phyloP scores from a whole-genome alignment of 1,139 yeast genomes.

The Barnettozyma hawaiiensis region DNA sequence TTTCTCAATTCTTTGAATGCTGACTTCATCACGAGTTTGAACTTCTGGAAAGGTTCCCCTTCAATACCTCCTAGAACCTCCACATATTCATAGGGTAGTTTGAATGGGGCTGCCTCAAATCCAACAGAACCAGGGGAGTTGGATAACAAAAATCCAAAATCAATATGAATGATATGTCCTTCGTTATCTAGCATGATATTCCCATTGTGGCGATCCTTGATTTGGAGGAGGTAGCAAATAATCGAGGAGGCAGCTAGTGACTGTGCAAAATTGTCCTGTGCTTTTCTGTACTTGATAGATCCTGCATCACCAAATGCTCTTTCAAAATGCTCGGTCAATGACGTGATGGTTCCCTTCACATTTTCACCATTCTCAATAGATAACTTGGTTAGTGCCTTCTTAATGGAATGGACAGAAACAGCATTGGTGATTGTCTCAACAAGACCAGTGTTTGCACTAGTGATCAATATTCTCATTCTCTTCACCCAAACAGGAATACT shows the following conservation, averaged over 20 bases:
- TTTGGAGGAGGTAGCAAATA: slow-evolving; percentile 81
- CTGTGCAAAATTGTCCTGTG: slow-evolving; percentile 76
- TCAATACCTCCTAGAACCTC: slow-evolving; percentile 79
- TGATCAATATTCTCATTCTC: slow-evolving; percentile 82
- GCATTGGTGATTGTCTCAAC: slow-evolving; percentile 97
- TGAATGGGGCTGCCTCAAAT: slow-evolving; percentile 96
- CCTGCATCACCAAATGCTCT: slow-evolving; percentile 63
- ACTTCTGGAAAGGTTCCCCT: slow-evolving; percentile 51
- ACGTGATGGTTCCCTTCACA: slow-evolving; percentile 61
- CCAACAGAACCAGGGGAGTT: slow-evolving; percentile 96
- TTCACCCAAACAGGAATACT: slow-evolving; percentile 82
- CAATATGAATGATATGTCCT: slow-evolving; percentile 93
- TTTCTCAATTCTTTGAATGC: slow-evolving; percentile 70
- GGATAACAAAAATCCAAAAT: slow-evolving; percentile 87
- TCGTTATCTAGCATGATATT: slow-evolving; percentile 90
- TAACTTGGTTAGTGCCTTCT: slow-evolving; percentile 79
- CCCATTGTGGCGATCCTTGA: slow-evolving; percentile 95
- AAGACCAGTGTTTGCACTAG: slow-evolving; percentile 84
- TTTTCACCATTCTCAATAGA: slow-evolving; percentile 62
- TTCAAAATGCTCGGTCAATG: slow-evolving; percentile 70
- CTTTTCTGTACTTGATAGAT: slow-evolving; percentile 51
- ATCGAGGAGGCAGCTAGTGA: slow-evolving; percentile 88
- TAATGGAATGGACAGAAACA: slow-evolving; percentile 85
- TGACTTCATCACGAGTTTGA: slow-evolving; percentile 56
- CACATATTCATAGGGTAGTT: slow-evolving; percentile 79